Percentiles rank a stretch among this genome's conserved stretches.
Conservation (phyloP, 2,329 filamentous ascomycete species). For the Sporothrix brunneoviolacea region DNA sequence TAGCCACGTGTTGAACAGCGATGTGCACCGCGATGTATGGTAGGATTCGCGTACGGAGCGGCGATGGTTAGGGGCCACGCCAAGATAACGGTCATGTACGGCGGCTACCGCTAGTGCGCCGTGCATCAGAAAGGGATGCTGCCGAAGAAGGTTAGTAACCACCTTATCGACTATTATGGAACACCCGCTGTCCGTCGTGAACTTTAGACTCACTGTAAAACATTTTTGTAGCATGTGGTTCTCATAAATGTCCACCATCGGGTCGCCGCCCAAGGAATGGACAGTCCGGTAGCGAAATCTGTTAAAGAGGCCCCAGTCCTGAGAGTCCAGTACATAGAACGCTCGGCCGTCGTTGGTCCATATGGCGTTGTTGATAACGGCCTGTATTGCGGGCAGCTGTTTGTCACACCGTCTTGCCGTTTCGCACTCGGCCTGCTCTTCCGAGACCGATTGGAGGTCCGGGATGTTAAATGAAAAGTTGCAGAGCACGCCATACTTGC, state of each 20-base stretch:
- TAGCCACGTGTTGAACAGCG: conserved; percentile 33
- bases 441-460: too few species aligned
- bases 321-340: conserved; percentile 1
- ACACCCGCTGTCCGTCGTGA: too few species aligned
- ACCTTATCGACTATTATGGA: too few species aligned
- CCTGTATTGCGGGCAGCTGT: too few species aligned
- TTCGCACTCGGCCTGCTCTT: conserved; percentile 28
- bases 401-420: conserved; percentile 2
- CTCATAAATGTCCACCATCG: conserved; percentile 14
- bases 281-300: conserved; percentile 9
- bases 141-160: too few species aligned
- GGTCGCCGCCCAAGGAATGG: not conserved
- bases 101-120: conserved; percentile 36
- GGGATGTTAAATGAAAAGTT: conserved; percentile 32
- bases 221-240: conserved; percentile 28
- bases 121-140: conserved; percentile 40
- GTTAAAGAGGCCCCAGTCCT: conserved; percentile 6
- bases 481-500: conserved; percentile 37
- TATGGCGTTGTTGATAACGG: conserved; percentile 18
- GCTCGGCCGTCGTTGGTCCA: conserved; percentile 26
- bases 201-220: too few species aligned
- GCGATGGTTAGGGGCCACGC: too few species aligned
- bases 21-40: conserved; percentile 36
- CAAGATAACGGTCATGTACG: conserved; percentile 32
- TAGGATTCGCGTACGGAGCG: conserved; percentile 36